Conservation (phyloP, 83 land plant genomes). For the Diphasiastrum complanatum region DNA sequence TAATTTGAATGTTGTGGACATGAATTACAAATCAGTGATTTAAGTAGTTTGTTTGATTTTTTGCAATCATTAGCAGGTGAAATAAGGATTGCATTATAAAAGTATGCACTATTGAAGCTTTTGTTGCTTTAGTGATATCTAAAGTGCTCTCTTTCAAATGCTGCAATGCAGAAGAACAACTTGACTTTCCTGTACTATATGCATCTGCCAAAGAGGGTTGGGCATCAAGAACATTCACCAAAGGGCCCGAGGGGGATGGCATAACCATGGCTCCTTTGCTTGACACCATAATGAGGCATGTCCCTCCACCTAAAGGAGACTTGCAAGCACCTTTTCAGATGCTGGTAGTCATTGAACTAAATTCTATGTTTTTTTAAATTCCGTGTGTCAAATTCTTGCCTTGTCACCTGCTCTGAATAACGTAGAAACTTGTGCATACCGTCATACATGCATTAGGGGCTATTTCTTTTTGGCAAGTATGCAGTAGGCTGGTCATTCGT, state of each 20-base stretch:
- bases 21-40: no score
- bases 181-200: slow-evolving; percentile 96
- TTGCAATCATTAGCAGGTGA: no score
- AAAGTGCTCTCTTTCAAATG: not conserved
- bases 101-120: not conserved
- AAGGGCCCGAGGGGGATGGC: slow-evolving; percentile 49
- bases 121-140: not conserved
- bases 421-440: no score
- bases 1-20: no score
- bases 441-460: no score
- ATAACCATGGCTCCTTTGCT: slow-evolving; percentile 76
- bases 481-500: no score
- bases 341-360: slow-evolving; percentile 74
- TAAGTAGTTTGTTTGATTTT: no score
- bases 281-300: slow-evolving; percentile 73
- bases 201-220: slow-evolving; percentile 99
- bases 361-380: no score
- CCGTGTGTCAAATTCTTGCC: no score
- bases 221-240: slow-evolving; percentile 79
- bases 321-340: slow-evolving; percentile 75
- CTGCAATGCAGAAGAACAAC: slow-evolving; percentile 65
- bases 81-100: no score
- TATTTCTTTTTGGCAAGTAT: no score
- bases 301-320: slow-evolving; percentile 69
- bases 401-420: no score